Evolutionary conservation across 306 rosid genomes (phyloP).

Genomic region (Malus sieversii): DNA sequence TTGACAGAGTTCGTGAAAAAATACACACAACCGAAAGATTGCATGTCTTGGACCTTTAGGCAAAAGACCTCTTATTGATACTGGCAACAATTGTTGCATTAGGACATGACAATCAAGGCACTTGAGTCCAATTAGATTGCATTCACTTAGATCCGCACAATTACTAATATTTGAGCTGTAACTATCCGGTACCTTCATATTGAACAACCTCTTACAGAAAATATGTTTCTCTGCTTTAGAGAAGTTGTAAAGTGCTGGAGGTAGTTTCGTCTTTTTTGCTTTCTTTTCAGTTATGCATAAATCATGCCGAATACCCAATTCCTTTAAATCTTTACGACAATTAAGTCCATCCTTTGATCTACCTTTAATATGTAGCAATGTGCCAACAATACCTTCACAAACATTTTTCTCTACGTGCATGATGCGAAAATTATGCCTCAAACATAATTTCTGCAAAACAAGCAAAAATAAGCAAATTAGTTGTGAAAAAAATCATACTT

Average conservation of each 20-base stretch:
- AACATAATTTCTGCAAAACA: not conserved
- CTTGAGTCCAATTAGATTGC: no score
- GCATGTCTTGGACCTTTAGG: no score
- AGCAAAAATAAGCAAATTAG: no score
- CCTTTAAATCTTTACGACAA: not conserved
- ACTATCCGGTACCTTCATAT: not conserved
- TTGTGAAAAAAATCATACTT: no score
- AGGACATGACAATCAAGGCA: no score
- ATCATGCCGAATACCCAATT: not conserved
- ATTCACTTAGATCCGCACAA: not conserved
- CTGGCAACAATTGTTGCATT: no score
- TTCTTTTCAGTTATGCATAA: not conserved
- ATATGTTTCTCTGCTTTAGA: not conserved
- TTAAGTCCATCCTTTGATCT: not conserved
- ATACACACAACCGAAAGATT: no score
- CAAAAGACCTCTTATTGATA: no score
- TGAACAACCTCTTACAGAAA: not conserved
- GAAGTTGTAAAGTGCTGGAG: no score
- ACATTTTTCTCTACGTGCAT: not conserved
- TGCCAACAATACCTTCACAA: not conserved
- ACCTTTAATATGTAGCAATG: not conserved
- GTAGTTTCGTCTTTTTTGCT: not conserved
- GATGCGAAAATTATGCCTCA: not conserved
- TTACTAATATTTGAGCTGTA: not conserved
- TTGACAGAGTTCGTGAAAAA: no score